Percentiles rank a stretch among this genome's conserved stretches.
Evolutionary conservation across 345 rosid genomes (phyloP).

Genomic region (Bruguiera parviflora): DNA sequence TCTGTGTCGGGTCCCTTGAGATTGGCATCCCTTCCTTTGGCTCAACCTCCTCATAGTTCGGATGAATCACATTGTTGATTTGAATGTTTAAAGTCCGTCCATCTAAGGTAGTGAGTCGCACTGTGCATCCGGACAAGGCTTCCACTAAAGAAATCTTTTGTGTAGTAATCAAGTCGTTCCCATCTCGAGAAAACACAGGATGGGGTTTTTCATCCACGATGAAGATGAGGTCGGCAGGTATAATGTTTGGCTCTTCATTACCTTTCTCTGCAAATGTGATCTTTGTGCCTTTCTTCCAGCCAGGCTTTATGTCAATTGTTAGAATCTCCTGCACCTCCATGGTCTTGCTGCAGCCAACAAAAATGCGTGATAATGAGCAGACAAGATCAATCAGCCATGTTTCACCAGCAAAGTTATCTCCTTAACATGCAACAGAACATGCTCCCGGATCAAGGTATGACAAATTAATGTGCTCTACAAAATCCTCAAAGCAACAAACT

Average conservation of each 20-base stretch:
- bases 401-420: not conserved
- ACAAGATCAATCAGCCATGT: too few species aligned
- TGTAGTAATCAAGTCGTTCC: conserved; percentile 16
- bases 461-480: too few species aligned
- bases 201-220: conserved; percentile 25
- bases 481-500: too few species aligned
- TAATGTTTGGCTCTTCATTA: conserved; percentile 12
- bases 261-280: conserved; percentile 28
- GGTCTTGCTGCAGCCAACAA: conserved; percentile 12
- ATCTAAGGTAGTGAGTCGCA: conserved; percentile 23
- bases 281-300: conserved; percentile 32
- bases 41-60: conserved; percentile 18
- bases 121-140: conserved; percentile 23
- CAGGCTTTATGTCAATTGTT: conserved; percentile 25
- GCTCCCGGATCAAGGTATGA: too few species aligned
- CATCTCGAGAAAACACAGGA: conserved; percentile 18
- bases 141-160: conserved; percentile 25
- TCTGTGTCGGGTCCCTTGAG: conserved; percentile 6
- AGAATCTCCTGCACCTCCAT: conserved; percentile 20
- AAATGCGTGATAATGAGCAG: not conserved
- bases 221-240: conserved; percentile 24
- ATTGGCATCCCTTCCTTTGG: conserved; percentile 29
- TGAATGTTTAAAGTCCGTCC: conserved; percentile 21
- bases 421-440: too few species aligned
- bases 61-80: conserved; percentile 14